phyloP scores from a whole-genome alignment of 805 yeast genomes.

The Saccharomycopsis microspora region DNA sequence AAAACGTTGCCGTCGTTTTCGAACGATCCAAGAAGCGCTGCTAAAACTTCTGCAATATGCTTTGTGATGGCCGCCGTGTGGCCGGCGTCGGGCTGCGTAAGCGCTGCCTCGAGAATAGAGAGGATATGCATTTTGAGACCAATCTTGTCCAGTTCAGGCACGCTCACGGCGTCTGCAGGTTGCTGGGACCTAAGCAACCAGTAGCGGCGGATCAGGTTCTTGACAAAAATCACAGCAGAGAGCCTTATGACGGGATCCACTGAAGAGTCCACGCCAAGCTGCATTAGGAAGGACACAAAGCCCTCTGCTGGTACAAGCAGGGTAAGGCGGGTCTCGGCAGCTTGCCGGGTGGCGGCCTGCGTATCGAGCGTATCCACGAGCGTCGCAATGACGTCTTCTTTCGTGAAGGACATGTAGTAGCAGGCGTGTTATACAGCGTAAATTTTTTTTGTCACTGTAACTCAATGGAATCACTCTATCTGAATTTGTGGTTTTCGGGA shows the following conservation, averaged over 20 bases:
- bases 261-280: conserved; percentile 34
- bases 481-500: background rate
- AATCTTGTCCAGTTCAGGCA: conserved; percentile 7
- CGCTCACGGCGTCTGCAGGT: background rate
- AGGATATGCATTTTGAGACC: conserved; percentile 5
- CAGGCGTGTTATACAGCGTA: background rate
- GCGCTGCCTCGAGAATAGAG: background rate
- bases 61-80: background rate
- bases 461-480: background rate
- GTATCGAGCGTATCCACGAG: conserved; percentile 10
- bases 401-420: conserved; percentile 9
- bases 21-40: conserved; percentile 1
- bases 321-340: conserved; percentile 9
- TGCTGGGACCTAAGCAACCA: conserved; percentile 29
- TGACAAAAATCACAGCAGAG: conserved; percentile 59
- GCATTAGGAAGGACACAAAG: conserved; percentile 29
- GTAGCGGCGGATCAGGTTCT: conserved; percentile 44
- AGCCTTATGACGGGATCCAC: conserved; percentile 34
- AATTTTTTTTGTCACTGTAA: too few relatives aligned
- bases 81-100: background rate
- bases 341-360: conserved; percentile 4
- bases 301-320: conserved; percentile 1
- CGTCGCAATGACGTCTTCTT: conserved; percentile 10
- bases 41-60: conserved; percentile 5
- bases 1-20: conserved; percentile 7